Conservation (phyloP, 2,329 filamentous ascomycete species). For the Hortaea werneckii region DNA sequence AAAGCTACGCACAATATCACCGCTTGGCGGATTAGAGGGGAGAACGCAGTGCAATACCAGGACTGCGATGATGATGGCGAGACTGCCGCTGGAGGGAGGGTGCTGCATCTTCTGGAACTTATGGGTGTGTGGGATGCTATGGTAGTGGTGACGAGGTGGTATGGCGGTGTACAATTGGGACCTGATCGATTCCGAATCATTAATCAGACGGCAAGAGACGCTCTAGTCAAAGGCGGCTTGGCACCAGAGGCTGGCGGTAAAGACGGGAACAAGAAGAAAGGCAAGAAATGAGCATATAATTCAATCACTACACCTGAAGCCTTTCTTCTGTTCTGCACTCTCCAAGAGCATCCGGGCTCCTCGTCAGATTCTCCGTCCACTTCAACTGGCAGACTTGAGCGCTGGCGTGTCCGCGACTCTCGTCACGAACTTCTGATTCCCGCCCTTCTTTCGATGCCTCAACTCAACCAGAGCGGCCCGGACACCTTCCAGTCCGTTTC, state of each 20-base stretch:
- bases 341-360: too few species aligned
- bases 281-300: slow-evolving; percentile 5
- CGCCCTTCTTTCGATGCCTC: background rate
- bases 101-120: slow-evolving; percentile 84
- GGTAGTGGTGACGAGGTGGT: slow-evolving; percentile 92
- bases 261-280: slow-evolving; percentile 15
- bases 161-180: slow-evolving; percentile 80
- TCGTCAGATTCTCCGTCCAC: too few species aligned
- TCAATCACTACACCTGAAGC: too few species aligned
- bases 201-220: slow-evolving; percentile 75
- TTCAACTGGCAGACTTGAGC: background rate
- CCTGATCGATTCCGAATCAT: slow-evolving; percentile 86
- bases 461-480: background rate
- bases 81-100: slow-evolving; percentile 73
- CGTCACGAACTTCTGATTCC: background rate
- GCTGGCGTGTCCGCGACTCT: background rate
- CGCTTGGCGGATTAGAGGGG: slow-evolving; percentile 71
- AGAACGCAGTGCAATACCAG: slow-evolving; percentile 50
- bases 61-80: slow-evolving; percentile 97
- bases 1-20: slow-evolving; percentile 90
- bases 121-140: slow-evolving; percentile 92
- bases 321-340: too few species aligned
- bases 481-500: background rate
- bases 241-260: slow-evolving; percentile 42
- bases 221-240: slow-evolving; percentile 66